These are phyloP conservation scores for Solanum medicagineum DNA, from an alignment of 257 asterid species.

Conservation along the genomic window DNA sequence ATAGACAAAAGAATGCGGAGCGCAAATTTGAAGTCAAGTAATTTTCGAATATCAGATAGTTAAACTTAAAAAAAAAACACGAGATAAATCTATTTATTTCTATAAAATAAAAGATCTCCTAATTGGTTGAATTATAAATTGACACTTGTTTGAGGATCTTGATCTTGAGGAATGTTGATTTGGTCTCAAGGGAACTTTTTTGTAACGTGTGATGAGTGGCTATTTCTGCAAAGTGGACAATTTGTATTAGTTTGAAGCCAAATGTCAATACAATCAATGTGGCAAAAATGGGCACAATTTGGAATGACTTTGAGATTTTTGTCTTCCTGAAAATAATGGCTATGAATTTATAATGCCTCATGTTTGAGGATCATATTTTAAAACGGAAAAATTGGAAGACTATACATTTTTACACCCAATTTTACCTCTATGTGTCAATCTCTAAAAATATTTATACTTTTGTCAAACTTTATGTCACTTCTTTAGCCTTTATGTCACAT, in stretches of 20 bases:
- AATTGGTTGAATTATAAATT: conserved; percentile 38
- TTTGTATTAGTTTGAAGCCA: neutral
- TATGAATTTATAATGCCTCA: neutral
- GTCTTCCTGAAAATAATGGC: conserved; percentile 11
- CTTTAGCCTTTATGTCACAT: no score
- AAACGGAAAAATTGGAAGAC: no score
- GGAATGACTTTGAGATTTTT: conserved; percentile 63
- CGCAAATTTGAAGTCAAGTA: no score
- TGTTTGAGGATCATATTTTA: no score
- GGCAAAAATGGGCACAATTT: conserved; percentile 51
- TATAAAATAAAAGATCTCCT: conserved; percentile 38
- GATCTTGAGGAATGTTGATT: neutral
- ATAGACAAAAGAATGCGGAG: neutral
- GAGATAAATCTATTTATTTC: neutral
- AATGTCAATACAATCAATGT: conserved; percentile 26
- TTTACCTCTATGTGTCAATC: no score
- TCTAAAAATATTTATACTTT: no score
- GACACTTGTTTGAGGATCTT: neutral
- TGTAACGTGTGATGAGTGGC: conserved; percentile 17
- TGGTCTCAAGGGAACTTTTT: conserved; percentile 7
- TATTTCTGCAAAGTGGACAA: conserved; percentile 67
- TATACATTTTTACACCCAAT: no score
- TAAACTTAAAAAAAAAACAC: neutral
- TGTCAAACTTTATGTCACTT: no score
- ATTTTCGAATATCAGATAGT: neutral